Evolutionary conservation across 192 early-diverging fungal species (phyloP).

Genomic region (Umbelopsis isabellina): DNA sequence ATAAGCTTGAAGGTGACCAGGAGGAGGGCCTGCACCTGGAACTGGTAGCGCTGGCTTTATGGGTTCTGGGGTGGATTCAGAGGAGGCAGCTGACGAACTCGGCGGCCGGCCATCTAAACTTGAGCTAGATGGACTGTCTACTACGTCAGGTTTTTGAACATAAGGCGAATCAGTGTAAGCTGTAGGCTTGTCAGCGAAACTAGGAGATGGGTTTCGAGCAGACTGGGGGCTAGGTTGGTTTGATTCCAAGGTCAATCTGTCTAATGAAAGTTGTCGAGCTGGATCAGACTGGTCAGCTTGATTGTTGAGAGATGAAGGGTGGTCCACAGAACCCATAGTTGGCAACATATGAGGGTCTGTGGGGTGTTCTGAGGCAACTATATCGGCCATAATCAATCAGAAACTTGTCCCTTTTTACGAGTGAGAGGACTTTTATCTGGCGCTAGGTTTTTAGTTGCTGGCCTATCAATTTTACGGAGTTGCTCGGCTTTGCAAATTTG

Average conservation of each 20-base stretch:
- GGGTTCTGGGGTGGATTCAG: too few relatives aligned
- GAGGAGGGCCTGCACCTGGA: not conserved
- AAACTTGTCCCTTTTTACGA: too few relatives aligned
- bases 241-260: not conserved
- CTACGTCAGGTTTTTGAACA: conserved; percentile 10
- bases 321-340: not conserved
- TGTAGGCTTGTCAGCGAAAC: not conserved
- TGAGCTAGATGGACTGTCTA: not conserved
- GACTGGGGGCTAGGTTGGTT: not conserved
- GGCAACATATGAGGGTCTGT: not conserved
- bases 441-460: too few relatives aligned
- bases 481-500: too few relatives aligned
- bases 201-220: not conserved
- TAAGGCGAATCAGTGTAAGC: conserved; percentile 6
- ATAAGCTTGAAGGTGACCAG: conserved; percentile 8
- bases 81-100: too few relatives aligned
- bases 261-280: not conserved
- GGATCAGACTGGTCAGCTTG: not conserved
- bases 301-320: not conserved
- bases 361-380: not conserved
- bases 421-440: too few relatives aligned
- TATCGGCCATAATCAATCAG: not conserved
- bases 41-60: not conserved
- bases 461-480: too few relatives aligned
- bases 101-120: not conserved